phyloP scores from a whole-genome alignment of 257 asterid genomes.

The Solanum chmielewskii region DNA sequence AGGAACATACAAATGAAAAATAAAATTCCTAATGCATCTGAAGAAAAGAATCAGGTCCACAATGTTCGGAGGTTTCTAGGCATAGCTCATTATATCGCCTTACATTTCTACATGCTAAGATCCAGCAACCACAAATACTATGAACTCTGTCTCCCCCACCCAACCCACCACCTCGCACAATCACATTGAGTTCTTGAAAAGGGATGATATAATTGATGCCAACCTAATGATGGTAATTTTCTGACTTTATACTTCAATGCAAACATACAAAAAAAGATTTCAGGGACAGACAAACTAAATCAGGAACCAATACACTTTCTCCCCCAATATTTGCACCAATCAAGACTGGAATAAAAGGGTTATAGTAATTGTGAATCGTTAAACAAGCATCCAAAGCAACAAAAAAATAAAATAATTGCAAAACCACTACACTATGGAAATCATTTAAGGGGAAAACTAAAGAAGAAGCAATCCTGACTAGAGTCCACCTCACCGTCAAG shows the following conservation, averaged over 20 bases:
- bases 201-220: neutral
- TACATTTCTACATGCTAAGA: neutral
- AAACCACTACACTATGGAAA: neutral
- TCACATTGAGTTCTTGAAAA: neutral
- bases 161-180: neutral
- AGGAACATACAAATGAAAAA: neutral
- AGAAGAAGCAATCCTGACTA: neutral
- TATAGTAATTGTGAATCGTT: neutral
- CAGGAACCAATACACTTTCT: neutral
- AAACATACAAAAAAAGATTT: neutral
- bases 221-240: neutral
- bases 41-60: neutral
- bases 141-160: neutral
- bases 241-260: neutral
- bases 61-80: neutral
- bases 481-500: neutral
- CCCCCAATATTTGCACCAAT: neutral
- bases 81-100: neutral
- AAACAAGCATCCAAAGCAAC: neutral
- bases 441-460: neutral
- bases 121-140: neutral
- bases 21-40: neutral
- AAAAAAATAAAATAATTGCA: neutral
- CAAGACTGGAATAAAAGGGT: neutral
- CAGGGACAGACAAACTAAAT: neutral